Evolutionary conservation across 306 rosid species (phyloP), one percentile per base, ranked within the genome.

Genomic region (Dalbergia cochinchinensis): DNA sequence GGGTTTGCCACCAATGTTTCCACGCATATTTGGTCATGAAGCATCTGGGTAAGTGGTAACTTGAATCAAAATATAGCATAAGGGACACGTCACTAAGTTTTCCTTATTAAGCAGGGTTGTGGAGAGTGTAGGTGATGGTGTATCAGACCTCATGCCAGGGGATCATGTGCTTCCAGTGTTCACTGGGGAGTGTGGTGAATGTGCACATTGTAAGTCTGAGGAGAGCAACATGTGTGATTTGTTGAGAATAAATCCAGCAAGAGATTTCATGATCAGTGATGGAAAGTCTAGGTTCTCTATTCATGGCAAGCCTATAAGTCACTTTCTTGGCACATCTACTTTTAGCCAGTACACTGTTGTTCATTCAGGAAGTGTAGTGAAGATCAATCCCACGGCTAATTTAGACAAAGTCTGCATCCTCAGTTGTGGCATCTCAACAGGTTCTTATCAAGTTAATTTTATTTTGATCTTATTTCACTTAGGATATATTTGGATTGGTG

Each of bases 161-260:
- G 86, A 85, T 62, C 88, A 85, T 31, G 88, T 85, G 42, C 86
- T 85, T n/a, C 82, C 84, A 5, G 82, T 85, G 0, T 85, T 82
- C 84, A 85, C 86, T 0, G 86, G 86, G 31, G 86, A 85, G 64
- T 85, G 89, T 8, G 71, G 62, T 45, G 73, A 85, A 18, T 85
- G 89, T 45, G 64, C 55, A 1, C 84, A 85, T 44, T 82, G 89
- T 74, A 85, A 82, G 35, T 78, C 79, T 4, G 78, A 82, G 45
- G 86, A 85, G 37, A 85, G 89, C 82, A 85, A 85, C 5, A 74
- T 82, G 84, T 85, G 88, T 57, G 79, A 82, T 37, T 50, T 85
- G 5, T 14, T 83, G 39, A 80, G 85, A 61, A 80, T 86, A 53
- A 68, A 86, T n/a, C 50, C 85, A 59, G 69, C 13, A 4, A 65